Evolutionary conservation across 1,139 yeast genomes (phyloP), one percentile per base, ranked within the genome.

Genomic region (Debaryomycetaceae sp.): DNA sequence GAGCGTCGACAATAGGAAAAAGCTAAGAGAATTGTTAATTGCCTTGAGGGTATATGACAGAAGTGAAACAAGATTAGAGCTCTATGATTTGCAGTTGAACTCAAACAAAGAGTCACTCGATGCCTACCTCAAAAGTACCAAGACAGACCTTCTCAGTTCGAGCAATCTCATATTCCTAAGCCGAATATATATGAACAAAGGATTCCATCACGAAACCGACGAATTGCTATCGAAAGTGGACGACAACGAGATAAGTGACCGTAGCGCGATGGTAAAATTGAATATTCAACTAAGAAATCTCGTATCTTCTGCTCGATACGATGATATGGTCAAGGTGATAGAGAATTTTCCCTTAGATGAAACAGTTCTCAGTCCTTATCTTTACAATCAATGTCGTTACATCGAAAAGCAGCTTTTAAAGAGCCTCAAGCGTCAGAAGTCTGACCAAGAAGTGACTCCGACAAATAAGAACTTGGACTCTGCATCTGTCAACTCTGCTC

Each of bases 281-380:
- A 57, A 56, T 27, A 46, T 58, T 36, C 53, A 54, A 38, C 53
- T 70, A 30, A 50, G 71, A 36, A 59, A 58, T 38, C 49, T 54
- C 17, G 49, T 62, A 24, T 52, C 47, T 8, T 42, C 43, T n/a
- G 51, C 57, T 13, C 50, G 66, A 14, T 66, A 52, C 41, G 50
- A 46, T 4, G 49, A 45, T 4, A 59, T 70, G 46, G 41, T 49
- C 8, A 39, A 50, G 22, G 46, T 50, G 6, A 52, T 73, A 6
- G 59, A 62, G 3, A 44, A 51, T 4, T 73, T 72, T 47, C 69
- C 73, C 1, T 49, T 71, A 4, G 55, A 67, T 37, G 59, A 58
- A 3, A 57, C 63, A 14, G 54, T 57, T 2, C 53, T 72, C n/a
- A 65, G 67, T 38, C 76, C 74, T 2, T 72, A 66, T 49, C 50